Conservation (phyloP, 1,284 basidiomycete species). For the Cutaneotrichosporon daszewskae region DNA sequence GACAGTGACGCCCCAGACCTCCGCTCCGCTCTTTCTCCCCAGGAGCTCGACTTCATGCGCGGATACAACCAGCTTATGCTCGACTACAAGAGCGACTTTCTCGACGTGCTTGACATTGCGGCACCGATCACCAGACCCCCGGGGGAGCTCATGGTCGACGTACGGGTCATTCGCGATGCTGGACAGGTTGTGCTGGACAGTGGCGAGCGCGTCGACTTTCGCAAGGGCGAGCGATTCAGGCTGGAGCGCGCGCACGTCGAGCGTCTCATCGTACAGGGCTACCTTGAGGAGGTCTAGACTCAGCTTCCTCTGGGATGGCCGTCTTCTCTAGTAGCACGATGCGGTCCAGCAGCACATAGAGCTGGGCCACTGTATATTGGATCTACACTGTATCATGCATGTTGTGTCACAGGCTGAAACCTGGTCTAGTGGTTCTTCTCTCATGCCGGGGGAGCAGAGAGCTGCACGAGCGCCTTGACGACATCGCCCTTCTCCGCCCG, state of each 20-base stretch:
- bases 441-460: slow-evolving; percentile 17
- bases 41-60: slow-evolving; percentile 84
- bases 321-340: too few relatives aligned
- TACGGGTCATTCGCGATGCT: slow-evolving; percentile 62
- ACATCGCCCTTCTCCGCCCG: slow-evolving; percentile 34
- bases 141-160: slow-evolving; percentile 47
- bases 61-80: slow-evolving; percentile 75
- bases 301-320: too few relatives aligned
- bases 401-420: slow-evolving; percentile 13
- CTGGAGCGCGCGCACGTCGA: slow-evolving; percentile 81
- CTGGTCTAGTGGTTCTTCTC: slow-evolving; percentile 8
- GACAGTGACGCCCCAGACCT: slow-evolving; percentile 52
- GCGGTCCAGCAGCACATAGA: too few relatives aligned
- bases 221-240: slow-evolving; percentile 80
- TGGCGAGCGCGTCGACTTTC: slow-evolving; percentile 73
- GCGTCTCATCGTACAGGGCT: slow-evolving; percentile 84
- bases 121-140: slow-evolving; percentile 65
- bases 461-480: slow-evolving; percentile 33
- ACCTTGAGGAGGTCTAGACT: slow-evolving; percentile 59
- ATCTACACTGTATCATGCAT: slow-evolving; percentile 21
- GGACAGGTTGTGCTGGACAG: slow-evolving; percentile 83
- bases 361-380: too few relatives aligned
- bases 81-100: slow-evolving; percentile 77
- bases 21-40: slow-evolving; percentile 71
- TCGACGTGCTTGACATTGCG: slow-evolving; percentile 77